phyloP scores from a whole-genome alignment of 1,284 basidiomycete species.

The Sporisorium reilianum region DNA sequence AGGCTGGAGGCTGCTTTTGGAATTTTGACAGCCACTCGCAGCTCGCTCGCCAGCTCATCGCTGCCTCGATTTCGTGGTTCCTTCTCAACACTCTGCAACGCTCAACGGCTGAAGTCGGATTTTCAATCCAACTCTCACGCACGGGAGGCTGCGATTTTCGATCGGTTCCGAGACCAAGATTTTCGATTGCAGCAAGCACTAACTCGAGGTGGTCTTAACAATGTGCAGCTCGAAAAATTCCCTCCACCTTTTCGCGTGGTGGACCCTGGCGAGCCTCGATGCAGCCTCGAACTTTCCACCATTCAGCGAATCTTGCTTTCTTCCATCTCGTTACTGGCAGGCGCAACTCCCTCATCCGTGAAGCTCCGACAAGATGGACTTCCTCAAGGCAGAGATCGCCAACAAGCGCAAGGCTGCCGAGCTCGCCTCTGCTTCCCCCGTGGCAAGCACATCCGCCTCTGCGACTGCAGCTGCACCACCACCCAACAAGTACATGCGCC shows the following conservation, averaged over 20 bases:
- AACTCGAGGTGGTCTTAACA: not conserved
- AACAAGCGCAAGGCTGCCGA: slow-evolving; percentile 79
- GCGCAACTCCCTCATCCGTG: not conserved
- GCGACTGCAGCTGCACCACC: slow-evolving; percentile 12
- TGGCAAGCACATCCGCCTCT: slow-evolving; percentile 4
- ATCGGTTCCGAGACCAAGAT: slow-evolving; percentile 31
- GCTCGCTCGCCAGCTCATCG: no score
- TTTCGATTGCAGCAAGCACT: not conserved
- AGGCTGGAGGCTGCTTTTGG: slow-evolving; percentile 2
- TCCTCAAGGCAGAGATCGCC: slow-evolving; percentile 84
- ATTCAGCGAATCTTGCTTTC: not conserved
- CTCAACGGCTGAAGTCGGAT: slow-evolving; percentile 34
- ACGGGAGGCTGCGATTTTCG: slow-evolving; percentile 7
- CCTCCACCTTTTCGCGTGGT: slow-evolving; percentile 16
- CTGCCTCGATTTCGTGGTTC: slow-evolving; percentile 5
- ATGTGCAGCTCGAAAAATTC: not conserved
- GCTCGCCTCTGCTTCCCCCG: slow-evolving; percentile 10
- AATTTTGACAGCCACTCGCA: slow-evolving; percentile 19
- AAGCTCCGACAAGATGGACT: slow-evolving; percentile 76
- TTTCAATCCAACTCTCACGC: slow-evolving; percentile 22
- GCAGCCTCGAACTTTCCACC: slow-evolving; percentile 18
- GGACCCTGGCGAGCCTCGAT: slow-evolving; percentile 1
- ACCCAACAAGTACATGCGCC: slow-evolving; percentile 54
- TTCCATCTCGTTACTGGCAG: slow-evolving; percentile 7
- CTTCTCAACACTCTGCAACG: slow-evolving; percentile 11